Evolutionary conservation across 306 rosid species (phyloP).

Genomic region (Quercus berberidifolia): DNA sequence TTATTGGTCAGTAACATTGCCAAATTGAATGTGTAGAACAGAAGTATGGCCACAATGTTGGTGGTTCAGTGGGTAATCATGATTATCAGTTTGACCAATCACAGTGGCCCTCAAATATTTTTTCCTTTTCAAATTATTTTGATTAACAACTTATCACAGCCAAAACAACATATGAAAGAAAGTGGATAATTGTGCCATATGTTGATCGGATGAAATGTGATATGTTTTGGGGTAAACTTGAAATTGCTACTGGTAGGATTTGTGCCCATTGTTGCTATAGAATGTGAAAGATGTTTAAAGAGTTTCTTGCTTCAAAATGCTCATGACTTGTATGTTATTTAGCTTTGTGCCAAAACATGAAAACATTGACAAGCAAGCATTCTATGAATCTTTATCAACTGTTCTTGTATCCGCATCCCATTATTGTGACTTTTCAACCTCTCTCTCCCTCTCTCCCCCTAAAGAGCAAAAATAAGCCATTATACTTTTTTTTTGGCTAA

Average conservation of each 20-base stretch:
- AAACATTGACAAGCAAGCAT: background rate
- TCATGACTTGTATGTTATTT: background rate
- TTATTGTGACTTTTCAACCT: background rate
- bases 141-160: background rate
- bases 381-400: background rate
- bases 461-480: no score
- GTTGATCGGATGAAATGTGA: background rate
- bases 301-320: background rate
- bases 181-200: background rate
- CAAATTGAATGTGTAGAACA: background rate
- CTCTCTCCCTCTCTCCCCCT: background rate
- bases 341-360: background rate
- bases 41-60: background rate
- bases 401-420: background rate
- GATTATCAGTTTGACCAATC: background rate
- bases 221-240: background rate
- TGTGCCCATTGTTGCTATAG: background rate
- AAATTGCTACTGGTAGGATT: background rate
- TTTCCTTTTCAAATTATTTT: background rate
- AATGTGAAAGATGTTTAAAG: background rate
- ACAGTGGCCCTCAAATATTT: background rate
- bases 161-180: background rate
- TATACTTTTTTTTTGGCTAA: background rate
- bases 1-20: background rate
- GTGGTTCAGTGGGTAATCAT: background rate